These are phyloP conservation scores for Betula pendula DNA, from an alignment of 306 rosid genomes.

Conservation along the genomic window DNA sequence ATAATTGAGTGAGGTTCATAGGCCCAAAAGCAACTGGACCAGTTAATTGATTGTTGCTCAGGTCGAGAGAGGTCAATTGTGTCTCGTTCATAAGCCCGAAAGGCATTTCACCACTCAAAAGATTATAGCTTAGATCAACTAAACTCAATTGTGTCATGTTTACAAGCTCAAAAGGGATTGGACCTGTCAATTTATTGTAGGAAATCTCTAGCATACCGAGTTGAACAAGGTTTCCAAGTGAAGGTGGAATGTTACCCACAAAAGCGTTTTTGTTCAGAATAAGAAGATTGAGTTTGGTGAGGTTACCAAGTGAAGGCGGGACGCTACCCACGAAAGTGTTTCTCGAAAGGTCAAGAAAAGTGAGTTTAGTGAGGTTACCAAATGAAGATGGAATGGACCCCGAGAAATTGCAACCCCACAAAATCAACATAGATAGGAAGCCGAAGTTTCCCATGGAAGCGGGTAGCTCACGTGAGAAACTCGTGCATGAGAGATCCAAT, in stretches of 20 bases:
- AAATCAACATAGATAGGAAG: background rate
- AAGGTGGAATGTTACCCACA: background rate
- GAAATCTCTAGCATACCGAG: background rate
- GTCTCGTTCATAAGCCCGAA: too few species aligned
- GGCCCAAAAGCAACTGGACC: too few species aligned
- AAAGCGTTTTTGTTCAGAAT: background rate
- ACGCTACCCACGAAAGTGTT: background rate
- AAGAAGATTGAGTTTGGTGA: background rate
- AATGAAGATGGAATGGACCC: background rate
- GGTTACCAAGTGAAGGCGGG: background rate
- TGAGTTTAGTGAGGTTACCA: background rate
- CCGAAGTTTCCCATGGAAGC: background rate
- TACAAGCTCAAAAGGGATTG: background rate
- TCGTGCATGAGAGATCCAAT: too few species aligned
- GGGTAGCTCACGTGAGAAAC: too few species aligned
- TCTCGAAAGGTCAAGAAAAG: background rate
- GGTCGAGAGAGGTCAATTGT: too few species aligned
- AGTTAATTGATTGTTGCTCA: too few species aligned
- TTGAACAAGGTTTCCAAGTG: conserved; percentile 7
- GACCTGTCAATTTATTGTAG: conserved; percentile 7
- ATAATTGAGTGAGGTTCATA: too few species aligned
- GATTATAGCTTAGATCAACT: too few species aligned
- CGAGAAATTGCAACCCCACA: background rate
- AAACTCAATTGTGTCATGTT: too few species aligned
- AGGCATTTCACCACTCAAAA: too few species aligned